phyloP scores from a whole-genome alignment of 2,329 filamentous ascomycete genomes.

The Graphilbum fragrans region DNA sequence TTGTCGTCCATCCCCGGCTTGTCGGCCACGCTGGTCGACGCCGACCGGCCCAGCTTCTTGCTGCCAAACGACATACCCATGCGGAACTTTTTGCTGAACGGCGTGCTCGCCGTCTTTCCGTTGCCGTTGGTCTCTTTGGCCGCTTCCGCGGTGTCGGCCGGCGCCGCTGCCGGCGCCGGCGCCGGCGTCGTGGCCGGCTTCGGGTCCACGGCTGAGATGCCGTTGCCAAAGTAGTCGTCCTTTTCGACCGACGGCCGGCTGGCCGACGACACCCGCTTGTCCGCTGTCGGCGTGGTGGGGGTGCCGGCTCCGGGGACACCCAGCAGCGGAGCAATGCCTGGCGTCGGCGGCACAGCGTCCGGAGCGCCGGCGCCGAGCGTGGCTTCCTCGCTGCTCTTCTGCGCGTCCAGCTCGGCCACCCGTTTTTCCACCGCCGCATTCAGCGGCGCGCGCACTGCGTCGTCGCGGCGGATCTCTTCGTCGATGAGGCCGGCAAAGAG shows the following conservation, averaged over 20 bases:
- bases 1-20: conserved; percentile 53
- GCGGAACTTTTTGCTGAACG: conserved; percentile 77
- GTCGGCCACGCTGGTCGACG: conserved; percentile 51
- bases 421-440: conserved; percentile 50
- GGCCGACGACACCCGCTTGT: conserved; percentile 41
- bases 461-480: conserved; percentile 78
- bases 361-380: conserved; percentile 18
- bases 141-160: neutral
- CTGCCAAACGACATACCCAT: conserved; percentile 65
- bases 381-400: neutral
- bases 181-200: conserved; percentile 29
- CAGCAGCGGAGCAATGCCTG: conserved; percentile 41
- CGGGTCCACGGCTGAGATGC: conserved; percentile 35
- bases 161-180: neutral
- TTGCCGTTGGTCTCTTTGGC: conserved; percentile 17
- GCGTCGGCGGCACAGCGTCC: conserved; percentile 21
- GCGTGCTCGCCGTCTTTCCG: conserved; percentile 42
- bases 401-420: conserved; percentile 30
- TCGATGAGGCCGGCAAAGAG: conserved; percentile 82
- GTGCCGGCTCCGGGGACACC: no score
- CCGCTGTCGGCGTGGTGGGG: no score
- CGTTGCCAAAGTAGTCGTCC: conserved; percentile 68
- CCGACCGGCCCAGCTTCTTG: conserved; percentile 69
- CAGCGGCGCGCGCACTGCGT: conserved; percentile 56
- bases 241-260: conserved; percentile 52